phyloP scores from a whole-genome alignment of 768 basidiomycete genomes.

The Termitomyces heimii region DNA sequence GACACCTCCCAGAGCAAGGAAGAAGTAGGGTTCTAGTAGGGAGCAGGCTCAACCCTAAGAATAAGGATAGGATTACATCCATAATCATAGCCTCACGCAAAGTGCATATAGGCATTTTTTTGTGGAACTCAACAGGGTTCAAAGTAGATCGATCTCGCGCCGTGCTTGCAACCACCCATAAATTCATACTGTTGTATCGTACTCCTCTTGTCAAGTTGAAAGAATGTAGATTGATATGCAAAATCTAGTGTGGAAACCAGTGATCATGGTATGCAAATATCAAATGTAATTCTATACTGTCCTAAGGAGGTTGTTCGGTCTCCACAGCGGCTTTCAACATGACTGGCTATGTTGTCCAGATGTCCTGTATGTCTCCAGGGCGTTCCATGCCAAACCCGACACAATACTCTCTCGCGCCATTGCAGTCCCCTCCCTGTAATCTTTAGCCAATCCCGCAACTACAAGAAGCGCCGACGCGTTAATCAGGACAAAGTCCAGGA shows the following conservation, averaged over 20 bases:
- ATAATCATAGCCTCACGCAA: too few species aligned
- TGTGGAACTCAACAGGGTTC: too few species aligned
- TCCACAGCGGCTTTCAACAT: not conserved
- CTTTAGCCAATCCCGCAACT: constrained; percentile 69
- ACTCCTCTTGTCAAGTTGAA: constrained; percentile 3
- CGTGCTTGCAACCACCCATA: too few species aligned
- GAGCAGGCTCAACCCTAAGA: too few species aligned
- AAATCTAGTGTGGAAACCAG: not conserved
- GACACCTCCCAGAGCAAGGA: too few species aligned
- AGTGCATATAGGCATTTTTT: too few species aligned
- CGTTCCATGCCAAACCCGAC: constrained; percentile 56
- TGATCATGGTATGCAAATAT: too few species aligned
- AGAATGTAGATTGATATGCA: constrained; percentile 1
- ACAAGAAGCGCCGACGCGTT: constrained; percentile 88
- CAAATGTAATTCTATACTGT: not conserved
- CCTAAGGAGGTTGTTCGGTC: not conserved
- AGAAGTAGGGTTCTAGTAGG: too few species aligned
- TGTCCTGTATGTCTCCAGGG: constrained; percentile 42
- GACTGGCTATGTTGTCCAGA: not conserved
- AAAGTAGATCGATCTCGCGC: too few species aligned
- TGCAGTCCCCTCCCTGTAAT: constrained; percentile 65
- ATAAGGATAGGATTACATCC: too few species aligned
- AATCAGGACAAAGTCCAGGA: constrained; percentile 84
- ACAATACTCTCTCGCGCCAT: constrained; percentile 57
- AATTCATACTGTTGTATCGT: constrained; percentile 1